Evolutionary conservation across 306 rosid genomes (phyloP).

Genomic region (Cicer chorassanicum): DNA sequence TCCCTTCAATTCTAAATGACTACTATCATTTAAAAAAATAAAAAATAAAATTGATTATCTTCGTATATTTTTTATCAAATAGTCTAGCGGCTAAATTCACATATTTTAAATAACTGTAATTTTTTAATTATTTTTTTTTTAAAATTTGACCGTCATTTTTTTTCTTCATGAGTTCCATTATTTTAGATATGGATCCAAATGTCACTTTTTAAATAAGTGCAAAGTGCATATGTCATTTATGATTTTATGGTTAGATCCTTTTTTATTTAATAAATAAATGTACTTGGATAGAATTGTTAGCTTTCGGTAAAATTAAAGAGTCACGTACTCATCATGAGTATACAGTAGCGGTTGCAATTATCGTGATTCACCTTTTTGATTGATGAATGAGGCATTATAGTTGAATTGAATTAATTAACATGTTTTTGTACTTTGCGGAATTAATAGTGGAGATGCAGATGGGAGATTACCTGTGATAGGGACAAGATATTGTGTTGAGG

Average conservation of each 20-base stretch:
- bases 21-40: background rate
- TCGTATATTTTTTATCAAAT: too few relatives aligned
- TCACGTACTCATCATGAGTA: conserved; percentile 37
- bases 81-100: too few relatives aligned
- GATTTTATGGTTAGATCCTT: background rate
- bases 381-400: background rate
- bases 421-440: conserved; percentile 11
- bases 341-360: conserved; percentile 16
- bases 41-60: background rate
- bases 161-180: too few relatives aligned
- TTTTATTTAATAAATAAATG: background rate
- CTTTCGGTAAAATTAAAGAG: conserved; percentile 43
- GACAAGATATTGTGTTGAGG: conserved; percentile 59
- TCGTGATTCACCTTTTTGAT: background rate
- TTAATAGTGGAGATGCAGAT: conserved; percentile 64
- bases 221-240: background rate
- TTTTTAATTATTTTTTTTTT: too few relatives aligned
- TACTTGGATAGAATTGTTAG: conserved; percentile 27
- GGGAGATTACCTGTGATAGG: conserved; percentile 64
- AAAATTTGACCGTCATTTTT: too few relatives aligned
- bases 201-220: too few relatives aligned
- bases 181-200: too few relatives aligned
- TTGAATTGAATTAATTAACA: background rate
- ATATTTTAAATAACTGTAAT: too few relatives aligned
- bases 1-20: background rate